Percentiles rank a stretch among this genome's conserved stretches.
Conservation (phyloP, 176 grass and related monocot species). For the Cocos nucifera region DNA sequence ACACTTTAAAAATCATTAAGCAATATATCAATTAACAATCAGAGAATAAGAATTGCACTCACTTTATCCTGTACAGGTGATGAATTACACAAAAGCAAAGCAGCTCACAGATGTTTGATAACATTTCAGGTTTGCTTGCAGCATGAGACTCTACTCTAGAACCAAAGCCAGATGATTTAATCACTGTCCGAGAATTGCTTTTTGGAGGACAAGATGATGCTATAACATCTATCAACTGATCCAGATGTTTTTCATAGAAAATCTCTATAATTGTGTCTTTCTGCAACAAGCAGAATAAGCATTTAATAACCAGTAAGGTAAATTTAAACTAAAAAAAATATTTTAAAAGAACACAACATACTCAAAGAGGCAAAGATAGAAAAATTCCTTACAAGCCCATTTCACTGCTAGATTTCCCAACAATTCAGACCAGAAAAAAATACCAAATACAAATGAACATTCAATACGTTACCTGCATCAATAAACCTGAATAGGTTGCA, state of each 20-base stretch:
- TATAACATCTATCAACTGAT: conserved; percentile 63
- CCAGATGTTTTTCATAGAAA: conserved; percentile 65
- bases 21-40: too few species aligned
- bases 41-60: conserved; percentile 2
- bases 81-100: conserved; percentile 72
- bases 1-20: neutral
- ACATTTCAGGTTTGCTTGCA: conserved; percentile 44
- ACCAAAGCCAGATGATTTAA: conserved; percentile 21
- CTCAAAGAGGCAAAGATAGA: neutral
- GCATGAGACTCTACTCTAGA: conserved; percentile 30
- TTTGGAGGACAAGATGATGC: conserved; percentile 44
- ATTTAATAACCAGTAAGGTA: conserved; percentile 14
- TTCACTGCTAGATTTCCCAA: conserved; percentile 8
- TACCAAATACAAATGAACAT: conserved; percentile 8
- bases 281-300: conserved; percentile 35
- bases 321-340: conserved; percentile 2
- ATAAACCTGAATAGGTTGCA: conserved; percentile 7
- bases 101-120: conserved; percentile 73
- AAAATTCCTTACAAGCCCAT: conserved; percentile 5
- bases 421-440: conserved; percentile 5
- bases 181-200: conserved; percentile 14
- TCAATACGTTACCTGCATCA: conserved; percentile 9
- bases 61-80: conserved; percentile 66
- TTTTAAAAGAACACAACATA: neutral
- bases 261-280: conserved; percentile 42